Evolutionary conservation across 768 basidiomycete species (phyloP).

Genomic region (Lactarius trivialis): DNA sequence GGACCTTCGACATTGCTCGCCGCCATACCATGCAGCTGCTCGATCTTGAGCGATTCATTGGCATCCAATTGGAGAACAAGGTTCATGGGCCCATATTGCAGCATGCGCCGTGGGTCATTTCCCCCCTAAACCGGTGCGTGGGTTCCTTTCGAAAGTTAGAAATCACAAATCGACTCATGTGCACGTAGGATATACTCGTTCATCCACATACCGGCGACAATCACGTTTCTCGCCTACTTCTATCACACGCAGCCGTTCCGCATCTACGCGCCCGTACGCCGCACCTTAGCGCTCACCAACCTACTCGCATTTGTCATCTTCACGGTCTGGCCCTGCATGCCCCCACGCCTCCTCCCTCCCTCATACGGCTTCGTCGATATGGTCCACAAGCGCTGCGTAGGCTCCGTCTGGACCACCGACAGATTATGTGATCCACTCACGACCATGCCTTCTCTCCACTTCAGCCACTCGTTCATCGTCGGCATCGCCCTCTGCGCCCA

Average conservation of each 20-base stretch:
- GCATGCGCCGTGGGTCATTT: neutral
- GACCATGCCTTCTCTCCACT: constrained; percentile 16
- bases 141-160: neutral
- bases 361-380: constrained; percentile 16
- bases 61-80: constrained; percentile 11
- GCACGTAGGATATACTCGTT: constrained; percentile 4
- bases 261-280: constrained; percentile 12
- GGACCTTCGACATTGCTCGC: constrained; percentile 11
- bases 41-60: constrained; percentile 7
- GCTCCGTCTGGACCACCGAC: constrained; percentile 18
- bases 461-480: constrained; percentile 15
- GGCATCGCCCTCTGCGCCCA: constrained; percentile 9
- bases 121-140: constrained; percentile 10
- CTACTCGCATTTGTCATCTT: constrained; percentile 16
- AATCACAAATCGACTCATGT: no score
- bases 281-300: constrained; percentile 15
- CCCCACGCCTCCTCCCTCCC: constrained; percentile 13
- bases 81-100: constrained; percentile 6
- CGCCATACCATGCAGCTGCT: constrained; percentile 13
- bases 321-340: constrained; percentile 19
- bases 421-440: constrained; percentile 16
- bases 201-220: constrained; percentile 17
- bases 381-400: constrained; percentile 7
- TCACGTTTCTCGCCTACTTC: constrained; percentile 12
- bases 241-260: neutral